Base-by-base conservation (phyloP, 805 yeast genomes). In the Sporopachydermia quercuum region DNA sequence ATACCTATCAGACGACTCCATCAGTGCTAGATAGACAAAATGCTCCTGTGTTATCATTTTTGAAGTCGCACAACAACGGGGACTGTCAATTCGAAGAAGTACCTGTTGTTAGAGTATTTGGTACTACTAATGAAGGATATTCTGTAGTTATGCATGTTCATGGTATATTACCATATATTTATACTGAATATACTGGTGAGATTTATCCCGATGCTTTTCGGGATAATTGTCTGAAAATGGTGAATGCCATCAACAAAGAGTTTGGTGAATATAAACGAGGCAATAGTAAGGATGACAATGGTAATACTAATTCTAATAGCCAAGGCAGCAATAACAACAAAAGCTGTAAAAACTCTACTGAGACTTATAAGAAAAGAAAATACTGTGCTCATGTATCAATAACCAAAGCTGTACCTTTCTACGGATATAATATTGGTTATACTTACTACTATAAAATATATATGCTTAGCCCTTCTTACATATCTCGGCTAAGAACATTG, bases 151-250 rank as follows among this genome's bases (percentile, higher is more conserved):
- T 80, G 1, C 96, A 91, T 54, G 61, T 91, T 5, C 97, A 87
- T 59, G 87, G 89, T 34, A 71, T 72, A 15, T 83, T 68, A 46
- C 98, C 97, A 0, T 91, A 89, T 51, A 47, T 89, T 2, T 86
- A 69, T 51, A 62, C 87, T 2, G 74, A 71, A 27, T 78, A 78
- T 50, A 63, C 61, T 35, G 79, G 76, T 1, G 51, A 56, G 1
- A 27, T 46, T 4, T 43, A 47, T 13, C 53, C 48, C 2, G 39
- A 35, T 5, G 41, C 39, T 15, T 45, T 16, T 45, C 47, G 14
- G 38, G 18, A 6, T 41, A 39, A 18, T 43, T 52, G n/a, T 37
- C 34, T 4, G 23, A 5, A 34, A 2, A 45, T 60, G 16, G 40
- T 34, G 11, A 11, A 13, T 1, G 44, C 44, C 1, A 49, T 62